phyloP scores from a whole-genome alignment of 2,329 filamentous ascomycete genomes.

The Beauveria australis region DNA sequence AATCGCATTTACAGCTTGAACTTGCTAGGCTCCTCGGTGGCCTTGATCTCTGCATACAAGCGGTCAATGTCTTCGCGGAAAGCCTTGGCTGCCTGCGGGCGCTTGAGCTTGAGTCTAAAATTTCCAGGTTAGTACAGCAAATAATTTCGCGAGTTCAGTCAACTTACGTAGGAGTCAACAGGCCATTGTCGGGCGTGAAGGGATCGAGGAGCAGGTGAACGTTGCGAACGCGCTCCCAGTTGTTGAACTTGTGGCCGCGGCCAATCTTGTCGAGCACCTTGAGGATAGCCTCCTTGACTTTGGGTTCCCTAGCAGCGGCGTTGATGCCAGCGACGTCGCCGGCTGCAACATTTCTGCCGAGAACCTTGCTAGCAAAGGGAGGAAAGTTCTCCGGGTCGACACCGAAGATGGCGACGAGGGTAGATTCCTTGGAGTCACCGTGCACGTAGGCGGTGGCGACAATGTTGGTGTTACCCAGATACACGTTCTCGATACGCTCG shows the following conservation, averaged over 20 bases:
- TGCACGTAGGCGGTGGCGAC: constrained; percentile 82
- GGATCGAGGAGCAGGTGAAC: constrained; percentile 74
- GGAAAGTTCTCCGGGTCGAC: constrained; percentile 80
- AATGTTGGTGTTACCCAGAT: constrained; percentile 71
- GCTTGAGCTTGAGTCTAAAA: constrained; percentile 52
- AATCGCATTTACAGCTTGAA: constrained; percentile 34
- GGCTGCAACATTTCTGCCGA: constrained; percentile 57
- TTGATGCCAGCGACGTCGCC: constrained; percentile 61
- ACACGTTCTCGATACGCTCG: constrained; percentile 94
- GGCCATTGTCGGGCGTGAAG: constrained; percentile 87
- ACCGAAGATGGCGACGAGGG: constrained; percentile 79
- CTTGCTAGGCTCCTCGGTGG: constrained; percentile 26
- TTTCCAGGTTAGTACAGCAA: constrained; percentile 10
- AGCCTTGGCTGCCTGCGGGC: constrained; percentile 45
- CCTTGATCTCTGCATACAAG: constrained; percentile 49
- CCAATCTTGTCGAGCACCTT: constrained; percentile 72
- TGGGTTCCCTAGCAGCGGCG: constrained; percentile 58
- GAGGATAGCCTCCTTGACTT: constrained; percentile 66
- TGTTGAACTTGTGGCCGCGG: constrained; percentile 82
- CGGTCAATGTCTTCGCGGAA: constrained; percentile 46
- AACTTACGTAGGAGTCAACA: constrained; percentile 80
- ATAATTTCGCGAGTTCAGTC: neutral
- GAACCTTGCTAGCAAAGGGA: constrained; percentile 66
- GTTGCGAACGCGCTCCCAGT: constrained; percentile 75
- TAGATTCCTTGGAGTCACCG: constrained; percentile 75